phyloP scores from a whole-genome alignment of 164 flowering plant species.

The Tetrastigma voinierianum region DNA sequence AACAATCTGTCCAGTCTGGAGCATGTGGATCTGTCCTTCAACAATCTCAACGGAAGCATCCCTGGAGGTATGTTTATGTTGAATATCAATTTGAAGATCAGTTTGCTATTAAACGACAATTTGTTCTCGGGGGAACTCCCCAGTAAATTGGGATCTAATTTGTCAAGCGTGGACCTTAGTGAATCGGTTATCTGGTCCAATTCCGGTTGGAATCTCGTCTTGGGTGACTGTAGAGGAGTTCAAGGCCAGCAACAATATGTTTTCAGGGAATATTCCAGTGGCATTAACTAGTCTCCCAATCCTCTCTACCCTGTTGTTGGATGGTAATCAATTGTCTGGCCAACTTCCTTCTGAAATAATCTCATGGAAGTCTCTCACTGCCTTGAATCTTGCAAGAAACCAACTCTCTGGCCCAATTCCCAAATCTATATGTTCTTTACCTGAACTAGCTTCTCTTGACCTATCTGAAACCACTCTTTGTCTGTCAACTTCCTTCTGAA shows the following conservation, averaged over 20 bases:
- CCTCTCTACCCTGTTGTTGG: conserved; percentile 41
- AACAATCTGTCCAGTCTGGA: conserved; percentile 32
- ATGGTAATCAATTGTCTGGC: conserved; percentile 63
- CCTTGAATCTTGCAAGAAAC: conserved; percentile 21
- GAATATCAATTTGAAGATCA: conserved; percentile 29
- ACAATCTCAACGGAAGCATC: conserved; percentile 46
- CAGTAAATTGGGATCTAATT: conserved; percentile 33
- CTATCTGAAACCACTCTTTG: no score
- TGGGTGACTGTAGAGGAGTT: conserved; percentile 39
- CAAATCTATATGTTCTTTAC: no score
- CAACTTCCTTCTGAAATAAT: conserved; percentile 46
- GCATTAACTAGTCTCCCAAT: conserved; percentile 39
- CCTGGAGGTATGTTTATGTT: conserved; percentile 56
- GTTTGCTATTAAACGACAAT: conserved; percentile 39
- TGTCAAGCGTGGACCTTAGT: conserved; percentile 45
- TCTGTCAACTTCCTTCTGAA: no score
- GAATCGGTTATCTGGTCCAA: conserved; percentile 57
- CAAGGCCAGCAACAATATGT: conserved; percentile 50
- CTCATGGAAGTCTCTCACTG: conserved; percentile 50
- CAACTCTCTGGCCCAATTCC: no score
- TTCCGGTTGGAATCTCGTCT: conserved; percentile 30
- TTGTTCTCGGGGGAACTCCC: conserved; percentile 56
- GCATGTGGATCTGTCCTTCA: conserved; percentile 45
- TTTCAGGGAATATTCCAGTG: conserved; percentile 51
- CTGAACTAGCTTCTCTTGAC: no score